These are phyloP conservation scores for Clavariopsis aquatica DNA, from an alignment of 495 filamentous ascomycete species.

Conservation along the genomic window DNA sequence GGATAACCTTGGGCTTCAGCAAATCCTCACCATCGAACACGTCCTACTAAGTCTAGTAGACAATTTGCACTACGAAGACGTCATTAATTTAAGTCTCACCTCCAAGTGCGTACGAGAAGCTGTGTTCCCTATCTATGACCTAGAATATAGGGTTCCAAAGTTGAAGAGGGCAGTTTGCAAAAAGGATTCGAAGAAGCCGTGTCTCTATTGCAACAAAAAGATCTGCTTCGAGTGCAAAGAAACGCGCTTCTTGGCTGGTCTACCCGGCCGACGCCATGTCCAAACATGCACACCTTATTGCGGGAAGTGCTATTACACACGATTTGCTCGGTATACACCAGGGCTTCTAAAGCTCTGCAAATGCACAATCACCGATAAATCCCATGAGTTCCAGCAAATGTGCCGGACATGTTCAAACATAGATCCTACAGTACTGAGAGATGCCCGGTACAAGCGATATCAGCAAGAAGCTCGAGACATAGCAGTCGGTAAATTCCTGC, in stretches of 20 bases:
- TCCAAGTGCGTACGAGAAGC: conserved; percentile 28
- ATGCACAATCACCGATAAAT: conserved; percentile 3
- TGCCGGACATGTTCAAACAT: conserved; percentile 13
- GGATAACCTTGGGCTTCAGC: conserved; percentile 14
- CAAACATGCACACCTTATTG: conserved; percentile 21
- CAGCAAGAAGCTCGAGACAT: conserved; percentile 24
- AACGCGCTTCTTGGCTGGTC: not conserved
- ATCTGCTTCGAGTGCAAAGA: conserved; percentile 26
- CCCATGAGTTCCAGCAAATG: conserved; percentile 6
- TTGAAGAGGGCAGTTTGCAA: conserved; percentile 23
- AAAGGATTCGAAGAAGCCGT: conserved; percentile 10
- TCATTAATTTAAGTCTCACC: conserved; percentile 31
- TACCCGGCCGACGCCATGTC: conserved; percentile 24
- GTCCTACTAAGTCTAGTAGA: conserved; percentile 22
- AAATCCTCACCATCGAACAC: conserved; percentile 35
- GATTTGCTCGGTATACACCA: not conserved
- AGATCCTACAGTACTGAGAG: conserved; percentile 6
- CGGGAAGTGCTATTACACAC: conserved; percentile 25
- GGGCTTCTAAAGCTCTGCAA: conserved; percentile 20
- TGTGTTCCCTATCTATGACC: conserved; percentile 26
- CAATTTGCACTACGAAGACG: conserved; percentile 30
- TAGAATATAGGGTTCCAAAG: conserved; percentile 24
- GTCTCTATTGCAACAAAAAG: conserved; percentile 36
- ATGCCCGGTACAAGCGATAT: conserved; percentile 16
- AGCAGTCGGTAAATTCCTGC: conserved; percentile 8